phyloP scores from a whole-genome alignment of 2,329 filamentous ascomycete species.

The Aspergillus ochraceus region DNA sequence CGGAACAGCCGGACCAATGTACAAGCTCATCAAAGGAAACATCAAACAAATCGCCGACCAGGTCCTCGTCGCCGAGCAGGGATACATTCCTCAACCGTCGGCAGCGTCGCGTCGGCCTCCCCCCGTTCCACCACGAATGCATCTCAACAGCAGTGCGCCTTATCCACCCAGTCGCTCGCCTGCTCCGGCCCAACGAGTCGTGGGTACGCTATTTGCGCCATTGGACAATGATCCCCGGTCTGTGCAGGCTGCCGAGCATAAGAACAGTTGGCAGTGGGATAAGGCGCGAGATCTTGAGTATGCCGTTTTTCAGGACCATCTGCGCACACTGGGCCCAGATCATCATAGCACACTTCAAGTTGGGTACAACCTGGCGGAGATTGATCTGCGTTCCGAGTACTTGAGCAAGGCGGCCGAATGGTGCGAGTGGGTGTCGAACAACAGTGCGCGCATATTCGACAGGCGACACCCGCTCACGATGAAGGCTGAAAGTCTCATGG shows the following conservation, averaged over 20 bases:
- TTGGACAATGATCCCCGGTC: slow-evolving; percentile 30
- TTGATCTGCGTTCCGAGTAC: slow-evolving; percentile 26
- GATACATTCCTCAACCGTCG: slow-evolving; percentile 28
- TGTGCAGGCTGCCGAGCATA: slow-evolving; percentile 25
- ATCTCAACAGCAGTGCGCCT: slow-evolving; percentile 29
- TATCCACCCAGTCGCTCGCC: slow-evolving; percentile 20
- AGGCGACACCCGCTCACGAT: slow-evolving; percentile 27
- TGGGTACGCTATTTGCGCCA: slow-evolving; percentile 21
- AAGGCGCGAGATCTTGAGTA: slow-evolving; percentile 30
- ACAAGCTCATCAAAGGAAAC: slow-evolving; percentile 32
- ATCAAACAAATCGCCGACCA: slow-evolving; percentile 35
- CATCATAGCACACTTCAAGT: slow-evolving; percentile 29
- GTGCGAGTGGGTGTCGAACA: slow-evolving; percentile 31
- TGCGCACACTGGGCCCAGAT: slow-evolving; percentile 28
- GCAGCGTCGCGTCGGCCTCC: slow-evolving; percentile 18
- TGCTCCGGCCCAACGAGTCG: slow-evolving; percentile 13
- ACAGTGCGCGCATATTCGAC: slow-evolving; percentile 27
- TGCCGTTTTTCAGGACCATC: slow-evolving; percentile 31
- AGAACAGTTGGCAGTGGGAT: slow-evolving; percentile 30
- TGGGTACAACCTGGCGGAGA: slow-evolving; percentile 29
- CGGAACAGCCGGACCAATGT: slow-evolving; percentile 28
- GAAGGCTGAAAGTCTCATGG: slow-evolving; percentile 30
- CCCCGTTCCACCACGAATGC: slow-evolving; percentile 28
- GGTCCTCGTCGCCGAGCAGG: slow-evolving; percentile 29
- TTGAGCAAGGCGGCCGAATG: slow-evolving; percentile 29